These are phyloP conservation scores for Penicillium antarcticum DNA, from an alignment of 495 filamentous ascomycete species.

Conservation along the genomic window DNA sequence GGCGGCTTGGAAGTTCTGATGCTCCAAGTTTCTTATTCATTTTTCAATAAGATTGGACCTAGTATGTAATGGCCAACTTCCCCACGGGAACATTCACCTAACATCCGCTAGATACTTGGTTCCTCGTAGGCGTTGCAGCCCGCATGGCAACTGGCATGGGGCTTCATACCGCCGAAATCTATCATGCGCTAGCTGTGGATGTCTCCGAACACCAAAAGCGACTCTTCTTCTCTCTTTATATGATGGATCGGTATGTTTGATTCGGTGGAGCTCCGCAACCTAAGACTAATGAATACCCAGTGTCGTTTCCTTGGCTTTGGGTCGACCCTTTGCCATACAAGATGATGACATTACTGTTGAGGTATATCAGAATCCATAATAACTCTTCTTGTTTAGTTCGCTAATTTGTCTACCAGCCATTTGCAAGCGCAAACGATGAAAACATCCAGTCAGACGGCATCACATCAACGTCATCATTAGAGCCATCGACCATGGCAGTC, in stretches of 20 bases:
- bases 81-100: not conserved
- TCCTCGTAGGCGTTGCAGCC: slow-evolving; percentile 29
- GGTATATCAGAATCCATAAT: slow-evolving; percentile 7
- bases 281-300: slow-evolving; percentile 7
- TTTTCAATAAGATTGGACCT: slow-evolving; percentile 41
- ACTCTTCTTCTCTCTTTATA: slow-evolving; percentile 41
- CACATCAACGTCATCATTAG: slow-evolving; percentile 7
- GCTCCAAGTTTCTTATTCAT: slow-evolving; percentile 41
- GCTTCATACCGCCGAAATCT: slow-evolving; percentile 24
- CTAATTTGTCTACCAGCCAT: slow-evolving; percentile 18
- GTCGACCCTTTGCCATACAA: slow-evolving; percentile 37
- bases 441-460: slow-evolving; percentile 25
- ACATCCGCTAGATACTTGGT: slow-evolving; percentile 27
- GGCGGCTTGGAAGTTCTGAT: slow-evolving; percentile 36
- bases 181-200: slow-evolving; percentile 19
- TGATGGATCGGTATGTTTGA: slow-evolving; percentile 39
- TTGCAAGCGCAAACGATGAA: slow-evolving; percentile 33
- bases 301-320: slow-evolving; percentile 37
- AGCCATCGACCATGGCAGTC: slow-evolving; percentile 34
- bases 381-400: too few relatives aligned
- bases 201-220: slow-evolving; percentile 33
- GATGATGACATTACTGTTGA: slow-evolving; percentile 37
- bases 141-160: slow-evolving; percentile 35
- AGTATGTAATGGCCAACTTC: slow-evolving; percentile 19
- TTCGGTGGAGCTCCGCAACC: not conserved